These are phyloP conservation scores for Lentinula edodes DNA, from an alignment of 768 basidiomycete genomes.

Conservation along the genomic window DNA sequence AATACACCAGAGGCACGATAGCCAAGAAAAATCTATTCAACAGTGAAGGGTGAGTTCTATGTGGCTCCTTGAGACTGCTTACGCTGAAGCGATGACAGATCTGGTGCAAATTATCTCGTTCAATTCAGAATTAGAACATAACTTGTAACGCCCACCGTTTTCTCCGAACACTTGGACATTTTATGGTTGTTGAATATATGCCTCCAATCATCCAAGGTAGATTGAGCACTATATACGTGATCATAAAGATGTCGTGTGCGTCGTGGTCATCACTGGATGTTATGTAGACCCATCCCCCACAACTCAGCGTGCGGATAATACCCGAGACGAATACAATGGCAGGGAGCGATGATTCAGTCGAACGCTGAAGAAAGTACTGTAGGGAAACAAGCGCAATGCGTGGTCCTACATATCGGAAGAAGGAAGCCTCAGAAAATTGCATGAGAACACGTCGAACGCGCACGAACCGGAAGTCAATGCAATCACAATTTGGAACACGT, in stretches of 20 bases:
- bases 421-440: background rate
- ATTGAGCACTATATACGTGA: constrained; percentile 77
- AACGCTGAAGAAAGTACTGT: constrained; percentile 55
- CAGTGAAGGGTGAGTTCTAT: background rate
- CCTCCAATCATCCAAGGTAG: constrained; percentile 87
- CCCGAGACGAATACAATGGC: constrained; percentile 55
- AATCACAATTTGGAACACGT: constrained; percentile 82
- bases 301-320: constrained; percentile 67
- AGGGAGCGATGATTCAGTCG: constrained; percentile 36
- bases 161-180: constrained; percentile 33
- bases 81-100: constrained; percentile 47
- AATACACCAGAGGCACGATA: constrained; percentile 73
- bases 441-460: background rate
- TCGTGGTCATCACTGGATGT: constrained; percentile 83
- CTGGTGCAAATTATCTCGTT: constrained; percentile 25
- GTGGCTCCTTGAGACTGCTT: constrained; percentile 14
- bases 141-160: constrained; percentile 39
- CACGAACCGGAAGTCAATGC: constrained; percentile 69
- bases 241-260: constrained; percentile 84
- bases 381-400: constrained; percentile 63
- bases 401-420: constrained; percentile 43
- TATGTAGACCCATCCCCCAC: constrained; percentile 91
- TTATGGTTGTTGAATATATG: constrained; percentile 46
- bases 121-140: background rate
- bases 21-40: constrained; percentile 61